Base-by-base conservation (phyloP, 371 early-diverging fungal species). In the Mortierella sp. region DNA sequence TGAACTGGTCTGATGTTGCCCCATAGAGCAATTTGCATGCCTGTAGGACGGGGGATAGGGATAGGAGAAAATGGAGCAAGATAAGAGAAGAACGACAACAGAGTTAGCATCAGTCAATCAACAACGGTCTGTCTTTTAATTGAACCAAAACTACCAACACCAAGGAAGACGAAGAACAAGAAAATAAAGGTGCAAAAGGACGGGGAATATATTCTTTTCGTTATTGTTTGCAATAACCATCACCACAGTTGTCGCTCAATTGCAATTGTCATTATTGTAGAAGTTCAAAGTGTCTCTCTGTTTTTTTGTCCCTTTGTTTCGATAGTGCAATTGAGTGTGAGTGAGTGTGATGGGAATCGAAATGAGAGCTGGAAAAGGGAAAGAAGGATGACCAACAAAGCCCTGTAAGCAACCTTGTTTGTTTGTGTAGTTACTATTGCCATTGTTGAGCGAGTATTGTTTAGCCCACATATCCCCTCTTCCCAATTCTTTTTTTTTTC, bases 1-100 rank as follows among this genome's bases (percentile, higher is more conserved):
- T 79, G 19, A 63, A 82, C 50, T 86, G 86, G 72, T 86, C 86
- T 31, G 86, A 86, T 2, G 86, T 86, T 19, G 86, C 86, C 78
- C 82, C 80, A 54, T 77, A 58, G 26, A 86, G 86, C 28, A 86
- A 60, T 45, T 75, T 76, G 76, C 80, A 82, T 38, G 86, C 58
- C 86, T 86, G 19, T 63, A 16, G 19, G 7, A 75, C 5, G 26
- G 26, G 58, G 28, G 26, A 73, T 24, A n/a, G 26, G 65, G 44
- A 26, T 28, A 76, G 47, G 54, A 10, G 38, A 73, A n/a, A n/a
- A n/a, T n/a, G n/a, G n/a, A 19, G 38, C 65, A 38, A 28, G 55
- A 58, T 5, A 57, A n/a, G 38, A n/a, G 38, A 7, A 76, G 14
- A 14, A 54, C 21, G 13, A 48, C 21, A 42, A 14, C 28, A 75